Conservation (phyloP, 495 filamentous ascomycete species). For the Xylaria castorea region DNA sequence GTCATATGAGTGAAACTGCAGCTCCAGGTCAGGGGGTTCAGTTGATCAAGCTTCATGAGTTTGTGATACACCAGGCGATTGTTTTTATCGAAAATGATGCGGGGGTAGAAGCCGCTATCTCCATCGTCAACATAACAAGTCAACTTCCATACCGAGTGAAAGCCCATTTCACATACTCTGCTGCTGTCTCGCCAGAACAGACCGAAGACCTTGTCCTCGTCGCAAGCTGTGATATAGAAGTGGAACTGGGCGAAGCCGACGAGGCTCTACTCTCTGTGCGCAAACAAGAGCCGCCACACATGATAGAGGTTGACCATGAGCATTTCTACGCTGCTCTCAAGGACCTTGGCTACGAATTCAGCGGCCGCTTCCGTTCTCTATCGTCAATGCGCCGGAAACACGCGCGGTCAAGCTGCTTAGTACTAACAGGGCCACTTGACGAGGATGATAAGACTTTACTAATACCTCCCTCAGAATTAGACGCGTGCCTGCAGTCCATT, state of each 20-base stretch:
- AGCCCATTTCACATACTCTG: slow-evolving; percentile 11
- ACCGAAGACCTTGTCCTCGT: neutral
- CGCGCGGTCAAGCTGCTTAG: slow-evolving; percentile 1
- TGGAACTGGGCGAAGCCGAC: slow-evolving; percentile 1
- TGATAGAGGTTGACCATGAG: slow-evolving; percentile 33
- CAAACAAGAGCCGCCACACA: slow-evolving; percentile 13
- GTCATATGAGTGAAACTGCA: neutral
- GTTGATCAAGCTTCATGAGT: slow-evolving; percentile 10
- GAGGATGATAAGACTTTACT: neutral
- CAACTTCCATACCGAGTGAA: neutral
- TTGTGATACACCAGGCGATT: slow-evolving; percentile 45
- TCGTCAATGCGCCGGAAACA: neutral
- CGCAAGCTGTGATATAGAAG: slow-evolving; percentile 18
- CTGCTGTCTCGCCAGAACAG: neutral
- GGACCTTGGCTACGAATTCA: slow-evolving; percentile 36
- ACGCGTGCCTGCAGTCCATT: slow-evolving; percentile 52
- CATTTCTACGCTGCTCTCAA: slow-evolving; percentile 33
- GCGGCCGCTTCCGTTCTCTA: slow-evolving; percentile 29
- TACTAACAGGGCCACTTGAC: neutral
- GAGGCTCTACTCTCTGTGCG: slow-evolving; percentile 2
- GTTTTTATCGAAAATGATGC: slow-evolving; percentile 41
- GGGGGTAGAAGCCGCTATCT: slow-evolving; percentile 3
- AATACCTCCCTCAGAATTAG: slow-evolving; percentile 51
- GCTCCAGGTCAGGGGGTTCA: neutral
- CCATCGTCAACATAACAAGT: neutral